A percentile compares a stretch with the other conserved stretches of the same genome.
Conservation (phyloP, 352 stramenopile genomes). For the Phytopythium litorale region DNA sequence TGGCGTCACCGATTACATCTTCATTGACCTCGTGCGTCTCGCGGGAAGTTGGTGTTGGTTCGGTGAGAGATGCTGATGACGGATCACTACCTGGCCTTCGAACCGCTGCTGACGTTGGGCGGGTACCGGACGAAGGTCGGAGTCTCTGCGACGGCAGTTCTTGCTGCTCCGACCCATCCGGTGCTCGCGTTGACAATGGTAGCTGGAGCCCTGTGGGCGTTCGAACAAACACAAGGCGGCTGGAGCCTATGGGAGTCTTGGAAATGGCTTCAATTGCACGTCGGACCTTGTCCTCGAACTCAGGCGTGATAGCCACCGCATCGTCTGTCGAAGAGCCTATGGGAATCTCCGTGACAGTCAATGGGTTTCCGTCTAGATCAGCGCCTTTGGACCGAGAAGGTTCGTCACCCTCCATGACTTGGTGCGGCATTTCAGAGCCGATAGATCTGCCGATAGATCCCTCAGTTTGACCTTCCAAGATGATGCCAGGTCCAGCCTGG, state of each 20-base stretch:
- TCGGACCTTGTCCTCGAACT: constrained; percentile 54
- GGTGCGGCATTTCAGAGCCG: neutral
- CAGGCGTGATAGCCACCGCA: constrained; percentile 19
- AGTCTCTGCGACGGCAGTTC: neutral
- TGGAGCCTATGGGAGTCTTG: constrained; percentile 39
- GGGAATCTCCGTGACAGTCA: neutral
- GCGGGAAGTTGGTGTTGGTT: neutral
- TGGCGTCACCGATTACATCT: neutral
- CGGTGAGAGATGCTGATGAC: neutral
- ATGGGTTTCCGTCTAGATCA: neutral
- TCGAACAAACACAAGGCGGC: constrained; percentile 36
- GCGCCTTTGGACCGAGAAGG: neutral
- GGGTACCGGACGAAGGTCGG: neutral
- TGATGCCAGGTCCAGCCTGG: too few relatives aligned
- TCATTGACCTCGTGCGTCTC: neutral
- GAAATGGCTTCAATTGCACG: constrained; percentile 39
- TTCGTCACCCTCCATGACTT: neutral
- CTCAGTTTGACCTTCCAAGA: neutral
- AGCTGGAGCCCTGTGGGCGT: constrained; percentile 31
- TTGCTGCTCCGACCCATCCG: neutral
- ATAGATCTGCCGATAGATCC: too few relatives aligned
- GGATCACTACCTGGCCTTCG: neutral
- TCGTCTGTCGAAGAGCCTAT: neutral
- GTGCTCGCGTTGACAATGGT: neutral
- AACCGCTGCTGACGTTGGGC: neutral